A percentile compares a stretch with the other conserved stretches of the same genome.
phyloP scores from a whole-genome alignment of 2,329 filamentous ascomycete genomes.

The Pseudocercospora ulei region DNA sequence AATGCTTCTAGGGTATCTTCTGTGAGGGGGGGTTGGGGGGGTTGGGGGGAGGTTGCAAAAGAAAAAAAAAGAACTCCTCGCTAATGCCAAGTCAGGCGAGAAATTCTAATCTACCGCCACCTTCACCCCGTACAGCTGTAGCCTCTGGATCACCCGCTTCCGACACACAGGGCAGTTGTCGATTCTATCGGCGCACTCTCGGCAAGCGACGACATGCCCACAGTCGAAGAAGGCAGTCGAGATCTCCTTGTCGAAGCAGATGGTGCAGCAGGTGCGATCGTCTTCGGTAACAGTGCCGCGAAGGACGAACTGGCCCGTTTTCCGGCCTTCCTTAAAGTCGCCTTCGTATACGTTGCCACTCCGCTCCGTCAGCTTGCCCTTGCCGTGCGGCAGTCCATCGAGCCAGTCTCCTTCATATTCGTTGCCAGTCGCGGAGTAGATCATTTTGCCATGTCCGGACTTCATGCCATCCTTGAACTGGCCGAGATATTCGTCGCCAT shows the following conservation, averaged over 20 bases:
- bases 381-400: constrained; percentile 55
- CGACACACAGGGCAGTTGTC: constrained; percentile 54
- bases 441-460: constrained; percentile 50
- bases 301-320: constrained; percentile 53
- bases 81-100: too few relatives aligned
- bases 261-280: constrained; percentile 50
- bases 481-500: constrained; percentile 49
- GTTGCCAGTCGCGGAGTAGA: constrained; percentile 53
- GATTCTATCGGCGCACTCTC: constrained; percentile 50
- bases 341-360: constrained; percentile 54
- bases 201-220: constrained; percentile 53
- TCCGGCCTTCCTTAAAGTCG: constrained; percentile 52
- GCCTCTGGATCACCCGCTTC: constrained; percentile 47
- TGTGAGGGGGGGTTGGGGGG: too few relatives aligned
- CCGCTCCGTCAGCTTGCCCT: constrained; percentile 49
- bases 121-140: constrained; percentile 45
- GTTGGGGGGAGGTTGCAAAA: too few relatives aligned
- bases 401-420: constrained; percentile 50
- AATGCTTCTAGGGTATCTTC: constrained; percentile 8
- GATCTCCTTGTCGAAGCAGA: constrained; percentile 53
- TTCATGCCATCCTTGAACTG: constrained; percentile 46
- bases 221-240: constrained; percentile 55
- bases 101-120: constrained; percentile 6
- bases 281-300: constrained; percentile 55
- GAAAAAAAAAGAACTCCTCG: constrained; percentile 7